Conservation (phyloP, 2,329 filamentous ascomycete species). For the Amauroascus niger region DNA sequence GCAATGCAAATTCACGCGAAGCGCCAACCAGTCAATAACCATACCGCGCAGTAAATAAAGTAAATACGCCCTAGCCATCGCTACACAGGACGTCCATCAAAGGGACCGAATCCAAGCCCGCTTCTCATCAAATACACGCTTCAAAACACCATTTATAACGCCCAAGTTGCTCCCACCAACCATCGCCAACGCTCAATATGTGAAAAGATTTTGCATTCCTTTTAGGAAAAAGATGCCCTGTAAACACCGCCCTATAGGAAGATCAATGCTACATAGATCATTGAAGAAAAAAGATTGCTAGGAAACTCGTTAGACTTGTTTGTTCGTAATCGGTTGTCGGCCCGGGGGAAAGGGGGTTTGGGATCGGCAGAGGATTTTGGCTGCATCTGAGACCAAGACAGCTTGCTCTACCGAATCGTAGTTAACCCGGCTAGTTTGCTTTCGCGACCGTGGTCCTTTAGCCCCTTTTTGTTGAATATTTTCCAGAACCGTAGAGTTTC, state of each 20-base stretch:
- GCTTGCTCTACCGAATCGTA: conserved; percentile 54
- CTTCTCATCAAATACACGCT: not conserved
- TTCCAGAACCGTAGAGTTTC: conserved; percentile 97
- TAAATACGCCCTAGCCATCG: not conserved
- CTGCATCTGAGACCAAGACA: not conserved
- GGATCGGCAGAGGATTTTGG: not conserved
- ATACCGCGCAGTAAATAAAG: too few species aligned
- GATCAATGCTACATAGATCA: conserved; percentile 8
- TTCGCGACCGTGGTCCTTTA: conserved; percentile 55
- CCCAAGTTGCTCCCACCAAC: not conserved
- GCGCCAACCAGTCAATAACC: not conserved
- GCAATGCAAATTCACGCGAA: not conserved
- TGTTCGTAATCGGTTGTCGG: not conserved
- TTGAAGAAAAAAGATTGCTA: not conserved
- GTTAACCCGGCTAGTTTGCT: conserved; percentile 67
- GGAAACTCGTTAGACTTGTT: conserved; percentile 5
- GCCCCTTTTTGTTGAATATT: conserved; percentile 75
- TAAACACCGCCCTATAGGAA: not conserved
- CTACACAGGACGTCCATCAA: not conserved
- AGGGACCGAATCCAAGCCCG: not conserved
- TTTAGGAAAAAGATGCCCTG: conserved; percentile 1
- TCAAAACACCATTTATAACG: conserved; percentile 4
- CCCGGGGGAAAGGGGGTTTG: not conserved
- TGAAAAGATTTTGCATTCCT: conserved; percentile 4
- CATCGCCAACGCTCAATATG: conserved; percentile 8